A percentile compares a stretch with the other conserved stretches of the same genome.
These are phyloP conservation scores for Ogataea salicorniae DNA, from an alignment of 805 yeast genomes.

Conservation along the genomic window DNA sequence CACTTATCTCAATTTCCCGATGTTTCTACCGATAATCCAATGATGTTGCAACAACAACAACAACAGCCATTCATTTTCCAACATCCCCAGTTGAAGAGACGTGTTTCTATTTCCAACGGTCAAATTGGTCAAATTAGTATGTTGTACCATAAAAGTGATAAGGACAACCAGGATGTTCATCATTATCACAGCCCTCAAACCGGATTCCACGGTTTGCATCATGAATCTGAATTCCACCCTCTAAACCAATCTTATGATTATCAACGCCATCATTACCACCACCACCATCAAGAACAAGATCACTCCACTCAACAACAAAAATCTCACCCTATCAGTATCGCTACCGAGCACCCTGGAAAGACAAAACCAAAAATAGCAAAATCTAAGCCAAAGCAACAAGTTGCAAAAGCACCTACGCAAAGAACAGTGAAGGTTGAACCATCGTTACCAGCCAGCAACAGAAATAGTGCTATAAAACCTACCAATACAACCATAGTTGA, in stretches of 20 bases:
- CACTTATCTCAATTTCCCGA: not conserved
- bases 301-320: no score
- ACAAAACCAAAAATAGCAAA: no score
- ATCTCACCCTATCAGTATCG: no score
- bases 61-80: constrained; percentile 2
- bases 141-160: constrained; percentile 22
- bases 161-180: constrained; percentile 1
- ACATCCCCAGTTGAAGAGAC: constrained; percentile 39
- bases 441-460: no score
- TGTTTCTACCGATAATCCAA: not conserved
- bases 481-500: not conserved
- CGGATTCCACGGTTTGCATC: not conserved
- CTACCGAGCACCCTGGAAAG: no score
- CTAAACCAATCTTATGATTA: no score
- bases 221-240: not conserved
- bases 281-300: no score
- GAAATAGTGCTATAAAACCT: not conserved
- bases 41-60: not conserved
- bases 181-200: no score
- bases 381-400: no score
- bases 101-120: constrained; percentile 80
- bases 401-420: no score
- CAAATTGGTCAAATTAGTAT: constrained; percentile 67
- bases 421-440: no score
- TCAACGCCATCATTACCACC: no score